Evolutionary conservation across 176 grass and related monocot species (phyloP), one percentile per base, ranked within the genome.

Genomic region (Aegilops longissima): DNA sequence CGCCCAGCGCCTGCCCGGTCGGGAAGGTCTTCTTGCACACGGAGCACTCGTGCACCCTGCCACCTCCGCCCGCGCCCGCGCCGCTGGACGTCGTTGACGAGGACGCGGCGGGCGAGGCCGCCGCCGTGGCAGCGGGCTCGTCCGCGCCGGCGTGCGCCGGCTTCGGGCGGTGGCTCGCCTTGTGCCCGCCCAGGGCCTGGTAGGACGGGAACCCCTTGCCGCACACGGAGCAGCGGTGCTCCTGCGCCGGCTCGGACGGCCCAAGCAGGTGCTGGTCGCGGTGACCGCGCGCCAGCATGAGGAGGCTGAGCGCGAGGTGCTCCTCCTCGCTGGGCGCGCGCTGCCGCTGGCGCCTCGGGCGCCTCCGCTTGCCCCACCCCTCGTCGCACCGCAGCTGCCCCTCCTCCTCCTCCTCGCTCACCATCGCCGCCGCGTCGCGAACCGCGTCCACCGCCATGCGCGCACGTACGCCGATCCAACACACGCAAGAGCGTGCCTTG

Each of bases 131-230:
- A 25, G 59, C 83, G 2, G 83, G 30, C 34, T 67, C 71, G 0
- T 44, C 44, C 11, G 18, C 79, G 8, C 6, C 14, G 24, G 12
- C 21, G 6, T 25, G 5, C 23, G 14, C 16, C 35, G 81, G 67
- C 85, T 80, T 90, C 5, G 24, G 9, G 4, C 91, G 87, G 85
- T 95, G 94, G 89, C 91, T 93, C 1, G 94, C 85, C 84, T 88
- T 95, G 86, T 95, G 94, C 16, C 94, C 94, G 2, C 91, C 91
- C 6, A 95, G 87, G 5, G 94, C 91, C 79, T 95, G 94, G 84
- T 93, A 89, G 5, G 94, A 95, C 0, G 71, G 13, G 83, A 95
- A 95, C 13, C 49, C 87, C 91, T 91, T 95, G 61, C 94, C 87
- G 82, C 94, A 95, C 12, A 93, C 87, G n/a, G 86, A 89, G 89